Percentiles rank a stretch among this genome's conserved stretches.
Conservation (phyloP, 805 yeast genomes). For the Candida odintsovae region DNA sequence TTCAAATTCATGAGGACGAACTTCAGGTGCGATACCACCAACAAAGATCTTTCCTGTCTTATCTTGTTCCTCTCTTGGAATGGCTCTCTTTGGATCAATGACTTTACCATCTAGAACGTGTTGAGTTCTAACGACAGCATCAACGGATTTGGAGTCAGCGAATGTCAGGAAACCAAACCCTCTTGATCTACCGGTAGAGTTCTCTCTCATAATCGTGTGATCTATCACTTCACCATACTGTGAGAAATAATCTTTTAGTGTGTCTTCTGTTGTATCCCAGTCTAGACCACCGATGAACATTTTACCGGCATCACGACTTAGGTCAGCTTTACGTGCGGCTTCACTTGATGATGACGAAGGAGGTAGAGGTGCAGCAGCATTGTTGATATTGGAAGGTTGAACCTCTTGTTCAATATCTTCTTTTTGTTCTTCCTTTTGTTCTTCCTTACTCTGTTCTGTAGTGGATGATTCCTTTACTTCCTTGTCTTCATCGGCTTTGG, state of each 20-base stretch:
- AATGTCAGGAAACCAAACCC: conserved; percentile 95
- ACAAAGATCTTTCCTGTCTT: conserved; percentile 95
- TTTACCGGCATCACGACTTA: conserved; percentile 73
- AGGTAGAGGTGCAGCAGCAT: conserved; percentile 5
- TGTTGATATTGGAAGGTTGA: not conserved
- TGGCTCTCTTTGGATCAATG: conserved; percentile 96
- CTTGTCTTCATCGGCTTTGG: conserved; percentile 6
- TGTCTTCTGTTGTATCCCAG: conserved; percentile 95
- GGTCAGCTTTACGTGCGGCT: conserved; percentile 35
- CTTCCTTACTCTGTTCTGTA: not conserved
- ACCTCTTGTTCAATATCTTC: not conserved
- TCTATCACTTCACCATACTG: conserved; percentile 88
- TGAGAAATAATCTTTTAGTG: conserved; percentile 72
- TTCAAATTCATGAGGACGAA: conserved; percentile 85
- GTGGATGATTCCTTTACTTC: conserved; percentile 1
- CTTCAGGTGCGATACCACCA: conserved; percentile 94
- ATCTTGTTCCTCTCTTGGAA: conserved; percentile 96
- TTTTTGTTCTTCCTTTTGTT: not conserved
- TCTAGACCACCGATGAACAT: conserved; percentile 96
- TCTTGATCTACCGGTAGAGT: conserved; percentile 78
- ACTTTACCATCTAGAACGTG: conserved; percentile 93
- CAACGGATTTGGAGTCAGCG: conserved; percentile 74
- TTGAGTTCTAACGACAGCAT: conserved; percentile 76
- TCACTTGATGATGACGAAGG: not conserved
- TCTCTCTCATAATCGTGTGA: conserved; percentile 89